A percentile compares a stretch with the other conserved stretches of the same genome.
Conservation (phyloP, 73 alveolate genomes). For the Stentor roeselii region DNA sequence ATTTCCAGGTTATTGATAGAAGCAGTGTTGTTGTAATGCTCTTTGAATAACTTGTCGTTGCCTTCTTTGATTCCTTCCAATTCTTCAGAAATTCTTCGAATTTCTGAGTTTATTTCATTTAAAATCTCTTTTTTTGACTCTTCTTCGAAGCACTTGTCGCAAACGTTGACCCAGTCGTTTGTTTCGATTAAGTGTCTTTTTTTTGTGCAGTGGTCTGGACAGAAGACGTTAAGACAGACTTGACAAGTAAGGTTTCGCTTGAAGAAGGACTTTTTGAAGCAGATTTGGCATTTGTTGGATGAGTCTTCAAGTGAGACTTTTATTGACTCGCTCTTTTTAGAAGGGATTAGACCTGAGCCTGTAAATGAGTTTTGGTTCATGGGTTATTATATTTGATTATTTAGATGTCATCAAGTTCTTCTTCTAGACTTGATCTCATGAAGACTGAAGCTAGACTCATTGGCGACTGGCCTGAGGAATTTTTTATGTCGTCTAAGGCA, state of each 20-base stretch:
- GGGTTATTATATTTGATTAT: too few relatives aligned
- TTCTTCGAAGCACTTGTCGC: neutral
- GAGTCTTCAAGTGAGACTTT: too few relatives aligned
- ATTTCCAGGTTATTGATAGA: neutral
- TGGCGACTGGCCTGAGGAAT: neutral
- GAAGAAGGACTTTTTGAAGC: neutral
- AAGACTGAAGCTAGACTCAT: constrained; percentile 4
- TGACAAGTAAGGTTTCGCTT: neutral
- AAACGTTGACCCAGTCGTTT: neutral
- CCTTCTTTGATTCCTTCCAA: neutral
- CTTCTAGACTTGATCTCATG: constrained; percentile 1
- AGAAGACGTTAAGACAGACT: neutral
- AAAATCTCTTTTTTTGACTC: neutral
- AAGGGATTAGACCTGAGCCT: too few relatives aligned
- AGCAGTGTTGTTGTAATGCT: neutral
- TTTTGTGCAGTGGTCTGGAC: neutral
- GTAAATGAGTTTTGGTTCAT: too few relatives aligned
- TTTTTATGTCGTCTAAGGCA: neutral
- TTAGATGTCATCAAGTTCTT: neutral
- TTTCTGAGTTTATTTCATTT: neutral
- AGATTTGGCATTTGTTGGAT: neutral
- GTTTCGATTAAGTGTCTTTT: neutral
- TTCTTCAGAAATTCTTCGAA: neutral
- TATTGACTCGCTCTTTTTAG: too few relatives aligned
- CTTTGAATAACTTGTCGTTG: neutral